Conservation (phyloP, 305 asterid genomes). For the Striga hermonthica region DNA sequence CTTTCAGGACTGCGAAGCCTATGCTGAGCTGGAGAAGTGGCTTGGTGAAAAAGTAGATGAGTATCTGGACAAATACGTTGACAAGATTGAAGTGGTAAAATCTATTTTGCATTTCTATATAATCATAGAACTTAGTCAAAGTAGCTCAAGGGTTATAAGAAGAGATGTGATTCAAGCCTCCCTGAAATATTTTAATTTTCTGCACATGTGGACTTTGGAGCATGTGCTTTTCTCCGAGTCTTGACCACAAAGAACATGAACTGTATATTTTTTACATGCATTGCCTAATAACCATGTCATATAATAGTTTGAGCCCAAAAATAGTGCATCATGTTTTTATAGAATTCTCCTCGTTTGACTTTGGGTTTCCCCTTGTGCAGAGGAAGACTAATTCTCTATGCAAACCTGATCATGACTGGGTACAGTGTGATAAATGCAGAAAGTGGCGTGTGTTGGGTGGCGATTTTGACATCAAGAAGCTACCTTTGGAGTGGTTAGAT, state of each 20-base stretch:
- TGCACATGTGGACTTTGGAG: background rate
- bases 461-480: conserved; percentile 47
- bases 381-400: conserved; percentile 37
- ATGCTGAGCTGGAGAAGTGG: conserved; percentile 76
- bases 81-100: conserved; percentile 59
- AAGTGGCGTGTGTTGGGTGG: conserved; percentile 61
- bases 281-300: background rate
- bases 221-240: background rate
- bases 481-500: conserved; percentile 60
- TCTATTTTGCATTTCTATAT: conserved; percentile 27
- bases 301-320: conserved; percentile 1
- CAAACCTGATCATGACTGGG: conserved; percentile 76
- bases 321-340: background rate
- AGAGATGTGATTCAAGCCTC: background rate
- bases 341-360: too few relatives aligned
- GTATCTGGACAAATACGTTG: conserved; percentile 57
- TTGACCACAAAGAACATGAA: background rate
- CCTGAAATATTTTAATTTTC: conserved; percentile 3
- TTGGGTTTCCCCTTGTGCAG: conserved; percentile 36
- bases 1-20: conserved; percentile 72
- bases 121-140: background rate
- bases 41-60: conserved; percentile 52
- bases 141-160: background rate
- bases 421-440: conserved; percentile 76
- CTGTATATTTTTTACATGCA: background rate